phyloP scores from a whole-genome alignment of 805 yeast genomes.

The Cyberlindnera japonica region DNA sequence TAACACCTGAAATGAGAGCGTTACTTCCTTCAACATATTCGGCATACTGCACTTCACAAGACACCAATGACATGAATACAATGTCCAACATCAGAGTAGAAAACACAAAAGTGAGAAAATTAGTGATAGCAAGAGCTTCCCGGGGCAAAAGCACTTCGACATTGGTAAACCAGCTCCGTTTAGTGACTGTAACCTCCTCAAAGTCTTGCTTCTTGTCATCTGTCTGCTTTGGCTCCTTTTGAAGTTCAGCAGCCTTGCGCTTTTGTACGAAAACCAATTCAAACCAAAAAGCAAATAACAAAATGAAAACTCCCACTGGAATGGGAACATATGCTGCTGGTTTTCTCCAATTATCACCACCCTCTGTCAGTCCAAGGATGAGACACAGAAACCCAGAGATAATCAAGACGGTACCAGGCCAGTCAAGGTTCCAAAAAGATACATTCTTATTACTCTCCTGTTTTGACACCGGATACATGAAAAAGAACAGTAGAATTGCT shows the following conservation, averaged over 20 bases:
- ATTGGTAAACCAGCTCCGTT: constrained; percentile 14
- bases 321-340: constrained; percentile 41
- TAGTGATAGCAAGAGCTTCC: constrained; percentile 28
- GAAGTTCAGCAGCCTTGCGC: constrained; percentile 13
- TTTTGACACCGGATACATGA: constrained; percentile 13
- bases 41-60: constrained; percentile 26
- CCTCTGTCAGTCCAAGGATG: constrained; percentile 43
- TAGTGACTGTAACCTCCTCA: neutral
- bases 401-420: constrained; percentile 31
- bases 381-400: constrained; percentile 35
- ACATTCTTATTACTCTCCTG: constrained; percentile 3
- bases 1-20: constrained; percentile 34
- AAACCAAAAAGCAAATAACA: constrained; percentile 27
- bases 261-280: constrained; percentile 28
- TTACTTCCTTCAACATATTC: constrained; percentile 27
- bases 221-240: neutral
- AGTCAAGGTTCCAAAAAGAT: constrained; percentile 33
- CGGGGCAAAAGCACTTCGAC: constrained; percentile 28
- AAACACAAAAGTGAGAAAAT: constrained; percentile 25
- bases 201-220: neutral
- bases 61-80: constrained; percentile 20
- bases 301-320: constrained; percentile 34
- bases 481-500: constrained; percentile 26
- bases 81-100: constrained; percentile 22
- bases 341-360: constrained; percentile 39